Percentiles rank a stretch among this genome's conserved stretches.
Conservation (phyloP, 805 yeast genomes). For the Metschnikowia colocasiae region DNA sequence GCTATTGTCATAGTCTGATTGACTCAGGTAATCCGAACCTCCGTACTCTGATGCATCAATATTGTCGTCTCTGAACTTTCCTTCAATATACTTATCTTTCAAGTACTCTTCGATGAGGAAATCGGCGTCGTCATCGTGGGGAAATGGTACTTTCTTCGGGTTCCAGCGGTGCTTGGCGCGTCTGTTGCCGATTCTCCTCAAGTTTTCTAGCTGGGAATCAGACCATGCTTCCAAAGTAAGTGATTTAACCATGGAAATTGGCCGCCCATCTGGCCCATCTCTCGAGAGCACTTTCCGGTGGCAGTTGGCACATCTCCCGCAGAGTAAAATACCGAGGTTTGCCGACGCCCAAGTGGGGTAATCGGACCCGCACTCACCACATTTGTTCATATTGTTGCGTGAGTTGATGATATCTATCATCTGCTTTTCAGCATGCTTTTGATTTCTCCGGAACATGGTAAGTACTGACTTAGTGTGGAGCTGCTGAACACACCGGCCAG, state of each 20-base stretch:
- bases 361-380: slow-evolving; percentile 72
- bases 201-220: slow-evolving; percentile 46
- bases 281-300: slow-evolving; percentile 53
- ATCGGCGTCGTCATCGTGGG: slow-evolving; percentile 67
- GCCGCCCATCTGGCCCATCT: slow-evolving; percentile 43
- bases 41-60: slow-evolving; percentile 36
- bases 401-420: slow-evolving; percentile 58
- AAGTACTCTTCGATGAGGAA: slow-evolving; percentile 52
- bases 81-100: slow-evolving; percentile 65
- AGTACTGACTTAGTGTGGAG: not conserved
- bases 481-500: not conserved
- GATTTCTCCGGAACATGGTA: slow-evolving; percentile 37
- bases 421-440: slow-evolving; percentile 45
- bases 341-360: slow-evolving; percentile 61
- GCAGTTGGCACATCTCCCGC: slow-evolving; percentile 81
- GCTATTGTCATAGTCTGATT: slow-evolving; percentile 7
- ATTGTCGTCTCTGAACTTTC: slow-evolving; percentile 48
- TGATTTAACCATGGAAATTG: slow-evolving; percentile 62
- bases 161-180: slow-evolving; percentile 64
- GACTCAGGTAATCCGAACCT: slow-evolving; percentile 15
- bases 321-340: slow-evolving; percentile 63
- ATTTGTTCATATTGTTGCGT: slow-evolving; percentile 58
- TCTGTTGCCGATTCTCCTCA: slow-evolving; percentile 56
- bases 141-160: slow-evolving; percentile 62
- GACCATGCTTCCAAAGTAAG: slow-evolving; percentile 72